Conservation (phyloP, 2,329 filamentous ascomycete genomes). For the Plectosphaerella plurivora region DNA sequence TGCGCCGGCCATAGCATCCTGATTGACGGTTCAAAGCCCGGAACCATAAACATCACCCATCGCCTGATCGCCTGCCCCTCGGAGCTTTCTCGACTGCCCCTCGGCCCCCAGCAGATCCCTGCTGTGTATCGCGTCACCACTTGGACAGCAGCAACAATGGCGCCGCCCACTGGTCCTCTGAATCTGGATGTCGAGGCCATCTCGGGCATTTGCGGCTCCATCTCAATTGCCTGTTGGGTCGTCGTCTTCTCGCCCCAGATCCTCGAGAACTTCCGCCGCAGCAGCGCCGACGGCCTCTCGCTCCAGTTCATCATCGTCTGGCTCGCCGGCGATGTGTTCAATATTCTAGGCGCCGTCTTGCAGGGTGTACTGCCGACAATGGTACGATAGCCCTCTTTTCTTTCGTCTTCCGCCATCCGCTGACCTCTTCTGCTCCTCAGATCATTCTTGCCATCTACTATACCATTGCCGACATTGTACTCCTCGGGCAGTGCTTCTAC, state of each 20-base stretch:
- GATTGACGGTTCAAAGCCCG: too few relatives aligned
- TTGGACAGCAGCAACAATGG: slow-evolving; percentile 30
- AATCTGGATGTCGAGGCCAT: slow-evolving; percentile 85
- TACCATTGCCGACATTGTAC: slow-evolving; percentile 83
- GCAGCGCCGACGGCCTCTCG: slow-evolving; percentile 82
- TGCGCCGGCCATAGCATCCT: too few relatives aligned
- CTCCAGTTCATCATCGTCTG: slow-evolving; percentile 91
- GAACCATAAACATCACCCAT: background rate
- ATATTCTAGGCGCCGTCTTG: slow-evolving; percentile 86
- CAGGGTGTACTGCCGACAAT: slow-evolving; percentile 93
- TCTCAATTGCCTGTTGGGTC: slow-evolving; percentile 97
- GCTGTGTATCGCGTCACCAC: background rate
- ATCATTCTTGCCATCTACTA: slow-evolving; percentile 93
- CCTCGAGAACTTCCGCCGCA: slow-evolving; percentile 84
- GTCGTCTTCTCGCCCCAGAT: slow-evolving; percentile 98
- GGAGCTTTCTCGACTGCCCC: background rate
- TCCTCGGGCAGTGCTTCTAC: slow-evolving; percentile 89
- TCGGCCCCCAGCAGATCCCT: background rate
- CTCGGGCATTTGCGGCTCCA: slow-evolving; percentile 86
- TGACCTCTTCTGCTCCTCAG: slow-evolving; percentile 26
- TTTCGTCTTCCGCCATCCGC: slow-evolving; percentile 5
- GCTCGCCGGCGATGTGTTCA: slow-evolving; percentile 93
- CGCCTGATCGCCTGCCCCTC: too few relatives aligned
- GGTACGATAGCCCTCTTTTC: slow-evolving; percentile 37
- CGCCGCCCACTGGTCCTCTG: slow-evolving; percentile 49